A percentile compares a stretch with the other conserved stretches of the same genome.
phyloP scores from a whole-genome alignment of 202 grass and related monocot genomes.

The Cymbopogon flexuosus region DNA sequence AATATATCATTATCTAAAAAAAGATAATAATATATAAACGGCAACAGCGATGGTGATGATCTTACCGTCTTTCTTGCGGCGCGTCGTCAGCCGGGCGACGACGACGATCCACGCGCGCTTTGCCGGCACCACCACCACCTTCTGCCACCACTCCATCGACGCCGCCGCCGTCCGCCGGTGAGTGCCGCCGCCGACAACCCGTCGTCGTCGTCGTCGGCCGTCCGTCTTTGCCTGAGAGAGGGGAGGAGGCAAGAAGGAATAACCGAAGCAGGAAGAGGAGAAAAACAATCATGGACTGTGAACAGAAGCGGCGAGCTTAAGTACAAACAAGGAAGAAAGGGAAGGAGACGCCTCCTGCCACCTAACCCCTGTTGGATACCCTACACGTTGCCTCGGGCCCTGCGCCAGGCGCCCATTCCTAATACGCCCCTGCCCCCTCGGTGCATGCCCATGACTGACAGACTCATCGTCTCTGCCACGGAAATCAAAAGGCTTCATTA shows the following conservation, averaged over 20 bases:
- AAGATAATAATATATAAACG: not conserved
- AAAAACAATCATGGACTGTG: not conserved
- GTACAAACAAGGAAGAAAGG: not conserved
- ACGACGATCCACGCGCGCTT: slow-evolving; percentile 49
- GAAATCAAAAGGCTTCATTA: not conserved
- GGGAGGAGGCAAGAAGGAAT: not conserved
- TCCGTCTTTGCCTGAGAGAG: not conserved
- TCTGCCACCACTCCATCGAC: slow-evolving; percentile 54
- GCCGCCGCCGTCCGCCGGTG: not conserved
- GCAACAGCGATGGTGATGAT: not conserved
- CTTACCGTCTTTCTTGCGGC: slow-evolving; percentile 41
- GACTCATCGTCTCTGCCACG: slow-evolving; percentile 27
- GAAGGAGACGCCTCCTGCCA: slow-evolving; percentile 20
- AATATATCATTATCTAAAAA: no score
- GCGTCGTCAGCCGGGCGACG: slow-evolving; percentile 25
- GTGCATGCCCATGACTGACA: not conserved
- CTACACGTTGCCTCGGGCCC: slow-evolving; percentile 46
- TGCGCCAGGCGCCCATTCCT: slow-evolving; percentile 37
- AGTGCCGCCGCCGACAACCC: not conserved
- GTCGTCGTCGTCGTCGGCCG: no score
- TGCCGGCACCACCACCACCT: slow-evolving; percentile 36
- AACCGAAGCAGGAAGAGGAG: not conserved
- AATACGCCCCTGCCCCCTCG: slow-evolving; percentile 2
- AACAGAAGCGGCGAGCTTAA: slow-evolving; percentile 18
- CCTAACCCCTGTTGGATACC: slow-evolving; percentile 23